Percentiles rank a stretch among this genome's conserved stretches.
phyloP scores from a whole-genome alignment of 2,329 filamentous ascomycete species.

The Fusarium globosum region DNA sequence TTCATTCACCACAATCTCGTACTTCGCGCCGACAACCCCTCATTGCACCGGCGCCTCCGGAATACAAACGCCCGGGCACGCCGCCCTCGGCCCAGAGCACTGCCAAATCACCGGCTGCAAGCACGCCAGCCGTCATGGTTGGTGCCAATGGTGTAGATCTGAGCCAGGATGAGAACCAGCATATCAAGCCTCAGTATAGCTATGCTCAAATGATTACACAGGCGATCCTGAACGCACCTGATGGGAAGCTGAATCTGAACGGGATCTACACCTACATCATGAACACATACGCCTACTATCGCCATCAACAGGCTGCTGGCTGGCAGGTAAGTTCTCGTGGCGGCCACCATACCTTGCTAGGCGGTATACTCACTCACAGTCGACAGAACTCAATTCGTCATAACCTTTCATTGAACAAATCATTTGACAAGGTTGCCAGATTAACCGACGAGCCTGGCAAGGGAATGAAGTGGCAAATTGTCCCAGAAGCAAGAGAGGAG shows the following conservation, averaged over 20 bases:
- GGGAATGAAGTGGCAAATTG: constrained; percentile 99
- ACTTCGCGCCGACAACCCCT: constrained; percentile 56
- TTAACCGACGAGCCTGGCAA: constrained; percentile 96
- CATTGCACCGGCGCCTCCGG: constrained; percentile 69
- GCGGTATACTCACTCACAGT: constrained; percentile 24
- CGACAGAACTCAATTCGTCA: constrained; percentile 91
- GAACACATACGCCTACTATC: constrained; percentile 91
- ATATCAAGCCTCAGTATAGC: constrained; percentile 95
- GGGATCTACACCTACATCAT: constrained; percentile 96
- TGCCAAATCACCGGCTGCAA: constrained; percentile 49
- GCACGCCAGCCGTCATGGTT: constrained; percentile 52
- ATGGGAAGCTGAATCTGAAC: constrained; percentile 89
- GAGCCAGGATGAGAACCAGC: constrained; percentile 84
- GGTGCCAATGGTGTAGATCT: constrained; percentile 73
- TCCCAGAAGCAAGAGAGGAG: constrained; percentile 84
- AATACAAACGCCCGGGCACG: constrained; percentile 70
- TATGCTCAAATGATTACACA: constrained; percentile 98
- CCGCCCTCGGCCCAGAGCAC: constrained; percentile 60
- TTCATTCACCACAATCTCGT: constrained; percentile 45
- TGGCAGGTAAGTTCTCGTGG: constrained; percentile 79
- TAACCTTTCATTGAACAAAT: constrained; percentile 94
- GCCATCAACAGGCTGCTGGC: constrained; percentile 78
- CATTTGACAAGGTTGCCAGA: constrained; percentile 92
- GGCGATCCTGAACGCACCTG: constrained; percentile 86
- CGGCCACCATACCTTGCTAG: neutral